Conservation (phyloP, 495 filamentous ascomycete genomes). For the Hapsidospora chrysogenum region DNA sequence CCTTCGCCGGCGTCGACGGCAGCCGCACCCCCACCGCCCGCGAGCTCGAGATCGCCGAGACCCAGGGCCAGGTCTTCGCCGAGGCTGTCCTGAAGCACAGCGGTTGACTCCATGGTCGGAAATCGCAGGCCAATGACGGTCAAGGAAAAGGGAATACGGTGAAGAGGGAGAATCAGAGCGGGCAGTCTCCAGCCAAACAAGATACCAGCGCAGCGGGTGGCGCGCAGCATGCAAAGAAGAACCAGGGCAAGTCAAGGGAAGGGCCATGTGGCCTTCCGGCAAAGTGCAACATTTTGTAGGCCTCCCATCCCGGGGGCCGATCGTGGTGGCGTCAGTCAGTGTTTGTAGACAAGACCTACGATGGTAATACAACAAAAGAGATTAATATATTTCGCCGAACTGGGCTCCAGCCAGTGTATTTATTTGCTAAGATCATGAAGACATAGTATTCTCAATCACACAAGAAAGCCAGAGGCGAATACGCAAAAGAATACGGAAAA, state of each 20-base stretch:
- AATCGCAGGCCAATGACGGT: too few relatives aligned
- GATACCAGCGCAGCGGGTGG: neutral
- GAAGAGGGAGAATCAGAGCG: conserved; percentile 9
- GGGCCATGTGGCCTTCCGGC: conserved; percentile 8
- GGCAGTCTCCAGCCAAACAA: conserved; percentile 2
- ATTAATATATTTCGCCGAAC: too few relatives aligned
- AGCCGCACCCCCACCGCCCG: conserved; percentile 57
- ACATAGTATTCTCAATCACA: too few relatives aligned
- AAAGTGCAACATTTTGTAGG: conserved; percentile 6
- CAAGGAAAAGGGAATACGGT: too few relatives aligned
- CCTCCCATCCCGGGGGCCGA: too few relatives aligned
- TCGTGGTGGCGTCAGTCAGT: too few relatives aligned
- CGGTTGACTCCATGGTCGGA: conserved; percentile 67
- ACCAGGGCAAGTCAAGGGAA: conserved; percentile 5
- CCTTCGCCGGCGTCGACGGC: conserved; percentile 67
- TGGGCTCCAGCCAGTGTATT: too few relatives aligned
- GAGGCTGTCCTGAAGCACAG: conserved; percentile 53
- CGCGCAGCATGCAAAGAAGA: neutral
- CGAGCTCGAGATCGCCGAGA: conserved; percentile 63
- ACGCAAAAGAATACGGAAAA: too few relatives aligned
- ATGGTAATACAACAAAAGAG: too few relatives aligned
- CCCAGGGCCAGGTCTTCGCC: conserved; percentile 81
- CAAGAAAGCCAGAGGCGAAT: too few relatives aligned
- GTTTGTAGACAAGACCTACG: too few relatives aligned
- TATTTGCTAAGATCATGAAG: too few relatives aligned